These are phyloP conservation scores for Wickerhamiella alocasiicola DNA, from an alignment of 805 yeast species.

Conservation along the genomic window DNA sequence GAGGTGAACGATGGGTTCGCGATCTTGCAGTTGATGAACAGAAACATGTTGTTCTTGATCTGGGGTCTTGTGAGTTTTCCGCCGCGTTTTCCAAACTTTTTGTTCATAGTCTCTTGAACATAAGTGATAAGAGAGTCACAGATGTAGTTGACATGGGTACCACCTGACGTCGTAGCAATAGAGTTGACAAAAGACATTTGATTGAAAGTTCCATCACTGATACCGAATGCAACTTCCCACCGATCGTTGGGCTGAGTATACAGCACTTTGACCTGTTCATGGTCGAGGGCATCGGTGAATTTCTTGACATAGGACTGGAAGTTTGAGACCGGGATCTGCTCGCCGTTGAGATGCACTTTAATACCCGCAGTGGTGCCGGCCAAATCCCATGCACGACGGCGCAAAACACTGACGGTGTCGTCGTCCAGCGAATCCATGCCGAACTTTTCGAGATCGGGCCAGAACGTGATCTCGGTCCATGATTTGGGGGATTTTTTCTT, in stretches of 20 bases:
- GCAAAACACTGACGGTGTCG: slow-evolving; percentile 70
- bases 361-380: slow-evolving; percentile 87
- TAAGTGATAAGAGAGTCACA: slow-evolving; percentile 75
- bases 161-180: slow-evolving; percentile 94
- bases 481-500: slow-evolving; percentile 36
- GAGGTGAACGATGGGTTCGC: slow-evolving; percentile 97
- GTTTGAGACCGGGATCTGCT: slow-evolving; percentile 50
- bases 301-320: slow-evolving; percentile 83
- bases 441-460: slow-evolving; percentile 76
- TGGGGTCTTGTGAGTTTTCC: slow-evolving; percentile 78
- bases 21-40: slow-evolving; percentile 81
- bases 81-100: slow-evolving; percentile 34
- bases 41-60: slow-evolving; percentile 76
- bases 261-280: slow-evolving; percentile 44
- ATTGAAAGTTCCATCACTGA: slow-evolving; percentile 78
- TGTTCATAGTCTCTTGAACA: slow-evolving; percentile 53
- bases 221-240: slow-evolving; percentile 95
- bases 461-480: slow-evolving; percentile 75
- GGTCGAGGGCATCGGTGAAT: slow-evolving; percentile 65
- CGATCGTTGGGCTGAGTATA: slow-evolving; percentile 72
- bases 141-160: slow-evolving; percentile 82
- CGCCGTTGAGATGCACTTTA: slow-evolving; percentile 65
- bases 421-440: slow-evolving; percentile 75
- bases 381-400: slow-evolving; percentile 88
- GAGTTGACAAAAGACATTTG: slow-evolving; percentile 96